Evolutionary conservation across 164 flowering plant species (phyloP).

Genomic region (Macadamia tetraphylla): DNA sequence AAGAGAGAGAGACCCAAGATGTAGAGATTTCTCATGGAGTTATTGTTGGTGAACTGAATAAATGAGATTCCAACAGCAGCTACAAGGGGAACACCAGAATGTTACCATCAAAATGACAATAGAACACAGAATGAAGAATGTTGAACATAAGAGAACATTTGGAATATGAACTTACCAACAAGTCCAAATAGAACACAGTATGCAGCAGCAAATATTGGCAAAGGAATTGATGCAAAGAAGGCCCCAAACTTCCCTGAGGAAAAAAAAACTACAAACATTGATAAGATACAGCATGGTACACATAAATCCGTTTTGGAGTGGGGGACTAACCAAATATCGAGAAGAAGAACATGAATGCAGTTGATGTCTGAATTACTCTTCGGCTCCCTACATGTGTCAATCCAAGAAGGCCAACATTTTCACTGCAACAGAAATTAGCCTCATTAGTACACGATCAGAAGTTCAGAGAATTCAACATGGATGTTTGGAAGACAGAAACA

Average conservation of each 20-base stretch:
- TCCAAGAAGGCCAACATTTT: slow-evolving; percentile 96
- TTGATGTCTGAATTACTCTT: slow-evolving; percentile 86
- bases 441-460: neutral
- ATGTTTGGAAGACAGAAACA: too few relatives aligned
- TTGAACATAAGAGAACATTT: too few relatives aligned
- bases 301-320: neutral
- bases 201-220: slow-evolving; percentile 88
- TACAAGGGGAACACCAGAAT: slow-evolving; percentile 19
- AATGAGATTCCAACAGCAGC: slow-evolving; percentile 87
- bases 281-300: neutral
- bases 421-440: slow-evolving; percentile 38
- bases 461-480: too few relatives aligned
- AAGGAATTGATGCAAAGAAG: slow-evolving; percentile 89
- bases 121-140: neutral
- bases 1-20: slow-evolving; percentile 74
- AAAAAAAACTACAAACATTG: neutral
- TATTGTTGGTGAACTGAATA: slow-evolving; percentile 70
- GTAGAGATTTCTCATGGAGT: slow-evolving; percentile 82
- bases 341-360: slow-evolving; percentile 92
- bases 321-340: slow-evolving; percentile 74
- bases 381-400: slow-evolving; percentile 89
- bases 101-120: too few relatives aligned
- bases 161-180: too few relatives aligned
- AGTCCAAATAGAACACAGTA: slow-evolving; percentile 58
- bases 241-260: slow-evolving; percentile 93